Percentiles rank a stretch among this genome's conserved stretches.
Evolutionary conservation across 2,329 filamentous ascomycete species (phyloP).

Genomic region (Lasiodiplodia hormozganensis): DNA sequence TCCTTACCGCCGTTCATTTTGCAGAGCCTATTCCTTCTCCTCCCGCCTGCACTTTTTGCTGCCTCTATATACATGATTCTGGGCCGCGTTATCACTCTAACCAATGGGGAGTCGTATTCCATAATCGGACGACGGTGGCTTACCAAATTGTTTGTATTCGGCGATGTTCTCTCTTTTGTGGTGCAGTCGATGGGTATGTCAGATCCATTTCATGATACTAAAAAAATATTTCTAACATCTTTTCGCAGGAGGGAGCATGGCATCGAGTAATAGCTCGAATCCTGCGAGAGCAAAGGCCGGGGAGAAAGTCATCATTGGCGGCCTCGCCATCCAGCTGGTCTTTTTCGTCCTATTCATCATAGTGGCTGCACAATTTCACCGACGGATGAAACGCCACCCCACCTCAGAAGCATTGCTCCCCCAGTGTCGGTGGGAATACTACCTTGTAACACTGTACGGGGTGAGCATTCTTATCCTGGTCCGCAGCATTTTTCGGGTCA

Average conservation of each 20-base stretch:
- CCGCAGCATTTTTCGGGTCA: conserved; percentile 56
- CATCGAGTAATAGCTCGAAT: background rate
- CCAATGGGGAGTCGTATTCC: conserved; percentile 43
- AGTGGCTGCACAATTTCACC: conserved; percentile 41
- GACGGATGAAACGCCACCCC: conserved; percentile 17
- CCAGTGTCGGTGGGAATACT: conserved; percentile 39
- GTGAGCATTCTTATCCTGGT: conserved; percentile 56
- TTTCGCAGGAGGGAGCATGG: conserved; percentile 2
- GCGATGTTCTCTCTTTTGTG: conserved; percentile 51
- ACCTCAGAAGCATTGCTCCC: background rate
- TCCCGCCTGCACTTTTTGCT: conserved; percentile 57
- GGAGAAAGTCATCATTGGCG: conserved; percentile 34
- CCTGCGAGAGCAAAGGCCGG: background rate
- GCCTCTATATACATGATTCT: conserved; percentile 55
- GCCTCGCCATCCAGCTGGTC: conserved; percentile 42
- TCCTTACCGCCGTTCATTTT: conserved; percentile 52
- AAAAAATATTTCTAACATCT: background rate
- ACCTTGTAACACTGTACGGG: conserved; percentile 53
- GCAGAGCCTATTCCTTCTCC: conserved; percentile 52
- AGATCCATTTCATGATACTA: background rate
- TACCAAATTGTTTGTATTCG: conserved; percentile 52
- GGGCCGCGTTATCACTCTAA: conserved; percentile 47
- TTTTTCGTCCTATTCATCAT: conserved; percentile 43
- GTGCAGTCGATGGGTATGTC: conserved; percentile 41
- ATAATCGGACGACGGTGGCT: conserved; percentile 46